These are phyloP conservation scores for Gillenia trifoliata DNA, from an alignment of 306 rosid species.

Conservation along the genomic window DNA sequence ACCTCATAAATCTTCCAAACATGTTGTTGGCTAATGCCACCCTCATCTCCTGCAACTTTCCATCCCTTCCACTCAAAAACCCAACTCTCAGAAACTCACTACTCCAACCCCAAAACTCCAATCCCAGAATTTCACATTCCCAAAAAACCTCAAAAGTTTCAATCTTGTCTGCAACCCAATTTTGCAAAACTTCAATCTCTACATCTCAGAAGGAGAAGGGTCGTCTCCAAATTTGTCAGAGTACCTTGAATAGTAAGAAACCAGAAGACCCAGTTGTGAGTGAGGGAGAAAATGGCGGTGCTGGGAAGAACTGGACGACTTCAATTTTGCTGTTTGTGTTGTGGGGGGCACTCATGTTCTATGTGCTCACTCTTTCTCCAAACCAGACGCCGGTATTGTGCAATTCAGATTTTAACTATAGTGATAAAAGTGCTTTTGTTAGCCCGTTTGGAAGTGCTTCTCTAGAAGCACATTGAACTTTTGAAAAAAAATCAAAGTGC, in stretches of 20 bases:
- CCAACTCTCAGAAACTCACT: constrained; percentile 15
- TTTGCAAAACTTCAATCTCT: constrained; percentile 11
- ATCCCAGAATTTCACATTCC: constrained; percentile 12
- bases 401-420: neutral
- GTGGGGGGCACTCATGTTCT: constrained; percentile 75
- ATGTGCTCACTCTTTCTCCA: constrained; percentile 68
- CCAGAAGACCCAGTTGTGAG: constrained; percentile 35
- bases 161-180: constrained; percentile 8
- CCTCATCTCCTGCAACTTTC: constrained; percentile 54
- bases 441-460: too few relatives aligned
- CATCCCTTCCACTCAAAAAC: constrained; percentile 23
- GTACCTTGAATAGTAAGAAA: constrained; percentile 24
- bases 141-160: neutral
- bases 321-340: constrained; percentile 63
- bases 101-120: constrained; percentile 26
- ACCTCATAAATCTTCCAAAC: neutral
- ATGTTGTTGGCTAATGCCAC: constrained; percentile 39
- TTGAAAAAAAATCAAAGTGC: too few relatives aligned
- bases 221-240: constrained; percentile 31
- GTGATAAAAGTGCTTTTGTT: neutral
- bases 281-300: constrained; percentile 35
- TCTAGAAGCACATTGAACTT: too few relatives aligned
- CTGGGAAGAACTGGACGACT: constrained; percentile 75
- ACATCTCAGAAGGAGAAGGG: constrained; percentile 22
- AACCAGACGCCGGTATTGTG: constrained; percentile 78